phyloP scores from a whole-genome alignment of 192 early-diverging fungal genomes.

The Podila verticillata region DNA sequence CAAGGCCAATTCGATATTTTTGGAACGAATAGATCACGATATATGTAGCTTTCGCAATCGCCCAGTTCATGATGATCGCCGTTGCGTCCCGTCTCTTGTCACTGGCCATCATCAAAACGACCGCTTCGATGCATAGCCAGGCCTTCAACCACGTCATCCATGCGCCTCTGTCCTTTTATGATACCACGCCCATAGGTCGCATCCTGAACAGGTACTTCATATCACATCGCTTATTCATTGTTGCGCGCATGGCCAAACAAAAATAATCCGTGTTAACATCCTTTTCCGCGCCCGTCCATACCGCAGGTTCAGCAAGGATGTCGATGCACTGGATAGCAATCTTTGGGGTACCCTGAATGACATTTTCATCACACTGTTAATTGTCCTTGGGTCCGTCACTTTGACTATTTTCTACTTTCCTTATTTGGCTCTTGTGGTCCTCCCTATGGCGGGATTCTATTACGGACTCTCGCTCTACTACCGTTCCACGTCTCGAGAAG shows the following conservation, averaged over 20 bases:
- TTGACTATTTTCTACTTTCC: slow-evolving; percentile 56
- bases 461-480: slow-evolving; percentile 78
- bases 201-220: slow-evolving; percentile 75
- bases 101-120: slow-evolving; percentile 63
- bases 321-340: slow-evolving; percentile 68
- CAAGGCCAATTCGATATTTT: no score
- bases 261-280: no score
- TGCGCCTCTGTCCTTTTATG: slow-evolving; percentile 87
- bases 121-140: slow-evolving; percentile 63
- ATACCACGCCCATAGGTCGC: slow-evolving; percentile 84
- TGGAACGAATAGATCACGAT: not conserved
- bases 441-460: slow-evolving; percentile 78
- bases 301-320: slow-evolving; percentile 68
- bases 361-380: slow-evolving; percentile 35
- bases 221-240: no score
- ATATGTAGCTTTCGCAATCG: slow-evolving; percentile 21
- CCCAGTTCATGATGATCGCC: slow-evolving; percentile 33
- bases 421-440: slow-evolving; percentile 75
- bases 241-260: no score
- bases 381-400: slow-evolving; percentile 3
- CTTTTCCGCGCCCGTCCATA: no score
- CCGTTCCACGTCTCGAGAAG: slow-evolving; percentile 78
- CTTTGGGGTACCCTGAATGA: slow-evolving; percentile 53
- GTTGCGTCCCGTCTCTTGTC: slow-evolving; percentile 26
- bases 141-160: slow-evolving; percentile 67